Evolutionary conservation across 768 basidiomycete species (phyloP).

Genomic region (Lactifluus volemus): DNA sequence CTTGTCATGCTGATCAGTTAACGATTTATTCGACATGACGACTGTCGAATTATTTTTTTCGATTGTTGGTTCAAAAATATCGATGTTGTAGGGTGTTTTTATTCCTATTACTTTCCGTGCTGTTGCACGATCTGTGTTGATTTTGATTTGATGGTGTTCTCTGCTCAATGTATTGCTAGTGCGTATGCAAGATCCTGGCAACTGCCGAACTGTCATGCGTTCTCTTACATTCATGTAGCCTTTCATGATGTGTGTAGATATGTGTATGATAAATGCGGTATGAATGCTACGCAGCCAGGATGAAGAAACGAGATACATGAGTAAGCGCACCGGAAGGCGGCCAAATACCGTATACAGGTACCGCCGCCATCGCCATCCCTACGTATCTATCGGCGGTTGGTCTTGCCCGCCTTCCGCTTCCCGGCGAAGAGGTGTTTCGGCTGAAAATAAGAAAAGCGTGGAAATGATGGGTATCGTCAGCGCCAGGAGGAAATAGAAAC

Average conservation of each 20-base stretch:
- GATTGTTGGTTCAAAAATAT: neutral
- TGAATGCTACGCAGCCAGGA: neutral
- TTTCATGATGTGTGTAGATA: neutral
- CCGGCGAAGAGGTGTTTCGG: slow-evolving; percentile 84
- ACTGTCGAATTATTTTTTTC: neutral
- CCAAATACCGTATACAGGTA: neutral
- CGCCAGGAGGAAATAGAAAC: neutral
- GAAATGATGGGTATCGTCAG: slow-evolving; percentile 2
- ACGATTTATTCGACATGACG: neutral
- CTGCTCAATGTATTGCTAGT: neutral
- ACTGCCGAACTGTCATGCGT: neutral
- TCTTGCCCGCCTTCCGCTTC: slow-evolving; percentile 81
- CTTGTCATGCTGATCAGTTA: neutral
- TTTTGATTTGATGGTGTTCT: neutral
- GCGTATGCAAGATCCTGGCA: neutral
- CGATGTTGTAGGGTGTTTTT: neutral
- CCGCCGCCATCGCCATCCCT: neutral
- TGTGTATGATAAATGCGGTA: neutral
- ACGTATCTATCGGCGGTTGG: slow-evolving; percentile 51
- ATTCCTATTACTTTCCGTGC: slow-evolving; percentile 13
- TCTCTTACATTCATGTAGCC: too few relatives aligned
- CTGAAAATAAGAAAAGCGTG: slow-evolving; percentile 30
- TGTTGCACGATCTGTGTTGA: slow-evolving; percentile 1
- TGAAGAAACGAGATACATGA: neutral
- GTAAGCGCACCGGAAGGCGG: neutral